These are phyloP conservation scores for Cladorrhinum samala DNA, from an alignment of 495 filamentous ascomycete genomes.

Conservation along the genomic window DNA sequence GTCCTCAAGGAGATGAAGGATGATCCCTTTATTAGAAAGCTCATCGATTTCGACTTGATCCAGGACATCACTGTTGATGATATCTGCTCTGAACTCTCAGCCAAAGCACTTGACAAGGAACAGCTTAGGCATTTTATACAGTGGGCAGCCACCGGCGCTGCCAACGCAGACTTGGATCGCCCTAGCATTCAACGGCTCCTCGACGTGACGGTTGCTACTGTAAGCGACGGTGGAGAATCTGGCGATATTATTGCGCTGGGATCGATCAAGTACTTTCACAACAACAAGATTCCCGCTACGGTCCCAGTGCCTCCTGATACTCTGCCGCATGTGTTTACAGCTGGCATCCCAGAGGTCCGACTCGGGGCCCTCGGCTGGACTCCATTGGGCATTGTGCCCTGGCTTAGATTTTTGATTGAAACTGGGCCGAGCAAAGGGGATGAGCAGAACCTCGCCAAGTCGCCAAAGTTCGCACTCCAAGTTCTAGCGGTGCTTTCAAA, in stretches of 20 bases:
- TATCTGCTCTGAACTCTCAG: constrained; percentile 71
- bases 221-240: constrained; percentile 55
- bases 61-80: constrained; percentile 80
- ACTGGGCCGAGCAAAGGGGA: constrained; percentile 40
- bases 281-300: constrained; percentile 69
- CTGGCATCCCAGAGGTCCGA: constrained; percentile 47
- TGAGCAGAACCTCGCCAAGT: constrained; percentile 55
- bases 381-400: constrained; percentile 72
- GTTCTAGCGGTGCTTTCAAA: constrained; percentile 79
- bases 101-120: constrained; percentile 63
- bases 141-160: constrained; percentile 68
- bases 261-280: constrained; percentile 67
- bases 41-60: constrained; percentile 74
- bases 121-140: constrained; percentile 76
- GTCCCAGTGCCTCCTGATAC: constrained; percentile 77
- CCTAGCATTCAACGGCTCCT: constrained; percentile 59
- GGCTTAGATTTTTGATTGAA: constrained; percentile 72
- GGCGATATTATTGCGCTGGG: constrained; percentile 68
- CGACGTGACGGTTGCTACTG: constrained; percentile 71
- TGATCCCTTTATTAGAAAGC: constrained; percentile 63
- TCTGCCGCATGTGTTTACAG: constrained; percentile 72
- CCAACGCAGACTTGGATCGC: constrained; percentile 59
- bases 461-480: constrained; percentile 66
- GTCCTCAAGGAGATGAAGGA: constrained; percentile 68
- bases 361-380: constrained; percentile 77